Base-by-base conservation (phyloP, 2,329 filamentous ascomycete genomes). In the Dothistroma pini region DNA sequence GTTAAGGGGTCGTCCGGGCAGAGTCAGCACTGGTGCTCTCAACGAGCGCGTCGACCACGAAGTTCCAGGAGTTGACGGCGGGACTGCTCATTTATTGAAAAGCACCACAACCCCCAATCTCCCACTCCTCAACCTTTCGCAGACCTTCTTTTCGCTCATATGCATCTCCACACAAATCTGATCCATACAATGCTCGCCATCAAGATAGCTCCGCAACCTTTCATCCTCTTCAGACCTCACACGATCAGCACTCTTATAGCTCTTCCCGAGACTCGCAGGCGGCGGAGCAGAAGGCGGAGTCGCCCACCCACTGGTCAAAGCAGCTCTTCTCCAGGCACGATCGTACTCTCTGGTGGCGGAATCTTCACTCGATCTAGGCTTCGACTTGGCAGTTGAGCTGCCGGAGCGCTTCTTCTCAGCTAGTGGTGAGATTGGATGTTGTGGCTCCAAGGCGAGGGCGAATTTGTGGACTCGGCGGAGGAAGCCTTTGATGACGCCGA, bases 401-500 rank as follows among this genome's bases (percentile, higher is more conserved):
- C 53, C 56, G 32, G 56, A 69, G 60, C 32, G 64, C 48, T 34
- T 66, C 47, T 47, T 64, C 22, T 55, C 60, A 47, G 53, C 53
- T 16, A 55, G 38, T 1, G 52, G 56, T 29, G 61, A 55, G 4
- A 59, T 57, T 22, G 61, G 25, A 22, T 65, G 54, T 25, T 62
- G 63, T 1, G 58, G 54, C 31, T 62, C 60, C 32, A 67, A 50
- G 11, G 83, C 85, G 58, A 96, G 85, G 31, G 91, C 89, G 73
- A 96, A 96, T 74, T 95, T 96, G 78, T 97, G 66, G 47, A 97
- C 88, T 35, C 95, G 86, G 75, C 97, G 97, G 25, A 99, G 78
- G 68, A 96, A 90, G 16, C 93, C 93, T 77, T 97, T 97, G 75
- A 97, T 96, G 61, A 97, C 84, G 60, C 93, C 95, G 71, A 97